A percentile compares a stretch with the other conserved stretches of the same genome.
Evolutionary conservation across 202 grass and related monocot genomes (phyloP).

Genomic region (Zoysia matrella): DNA sequence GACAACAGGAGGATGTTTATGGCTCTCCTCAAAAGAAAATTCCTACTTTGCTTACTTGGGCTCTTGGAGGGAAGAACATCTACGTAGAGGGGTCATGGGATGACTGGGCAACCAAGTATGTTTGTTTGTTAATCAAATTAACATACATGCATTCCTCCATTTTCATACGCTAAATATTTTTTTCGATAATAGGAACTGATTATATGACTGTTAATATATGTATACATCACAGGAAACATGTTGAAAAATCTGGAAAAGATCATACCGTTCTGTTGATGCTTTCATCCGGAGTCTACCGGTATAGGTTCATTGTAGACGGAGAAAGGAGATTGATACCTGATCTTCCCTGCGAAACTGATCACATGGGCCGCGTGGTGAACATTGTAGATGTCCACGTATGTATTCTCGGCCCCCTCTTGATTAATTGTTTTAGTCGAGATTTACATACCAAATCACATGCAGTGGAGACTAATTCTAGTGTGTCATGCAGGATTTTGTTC

Average conservation of each 20-base stretch:
- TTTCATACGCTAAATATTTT: background rate
- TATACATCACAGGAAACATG: slow-evolving; percentile 45
- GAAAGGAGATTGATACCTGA: slow-evolving; percentile 63
- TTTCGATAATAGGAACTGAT: no score
- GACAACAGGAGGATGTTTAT: slow-evolving; percentile 49
- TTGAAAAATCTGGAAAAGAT: slow-evolving; percentile 84
- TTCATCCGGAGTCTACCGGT: slow-evolving; percentile 73
- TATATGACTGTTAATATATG: no score
- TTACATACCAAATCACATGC: no score
- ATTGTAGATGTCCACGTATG: slow-evolving; percentile 80
- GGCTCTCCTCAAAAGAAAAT: slow-evolving; percentile 66
- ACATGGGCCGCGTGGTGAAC: slow-evolving; percentile 62
- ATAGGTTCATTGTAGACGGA: slow-evolving; percentile 83
- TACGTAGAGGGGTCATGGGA: slow-evolving; percentile 96
- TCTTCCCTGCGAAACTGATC: slow-evolving; percentile 60
- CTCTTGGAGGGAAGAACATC: slow-evolving; percentile 70
- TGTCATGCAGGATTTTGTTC: slow-evolving; percentile 66
- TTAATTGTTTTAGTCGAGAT: no score
- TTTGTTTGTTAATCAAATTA: background rate
- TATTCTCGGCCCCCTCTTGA: background rate
- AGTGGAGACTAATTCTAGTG: no score
- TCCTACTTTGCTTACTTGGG: slow-evolving; percentile 73
- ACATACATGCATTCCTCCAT: background rate
- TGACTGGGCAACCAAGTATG: slow-evolving; percentile 72
- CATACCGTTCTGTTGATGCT: slow-evolving; percentile 77